These are phyloP conservation scores for Maudiozyma turicensis DNA, from an alignment of 805 yeast genomes.

Conservation along the genomic window DNA sequence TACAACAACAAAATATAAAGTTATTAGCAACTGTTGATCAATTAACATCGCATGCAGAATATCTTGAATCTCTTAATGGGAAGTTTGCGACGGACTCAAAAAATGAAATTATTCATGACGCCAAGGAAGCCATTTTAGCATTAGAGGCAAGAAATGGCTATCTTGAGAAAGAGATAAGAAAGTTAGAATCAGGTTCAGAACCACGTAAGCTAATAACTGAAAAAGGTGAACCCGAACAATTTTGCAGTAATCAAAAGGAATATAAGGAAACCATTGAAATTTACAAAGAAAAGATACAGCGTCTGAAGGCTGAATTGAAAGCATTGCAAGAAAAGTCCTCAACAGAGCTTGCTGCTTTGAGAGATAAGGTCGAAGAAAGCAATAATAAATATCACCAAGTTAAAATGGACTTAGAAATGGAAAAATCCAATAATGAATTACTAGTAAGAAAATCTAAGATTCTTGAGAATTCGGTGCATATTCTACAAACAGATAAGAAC, in stretches of 20 bases:
- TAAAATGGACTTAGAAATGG: conserved; percentile 44
- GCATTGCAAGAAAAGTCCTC: no score
- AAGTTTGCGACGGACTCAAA: conserved; percentile 22
- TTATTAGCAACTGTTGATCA: conserved; percentile 45
- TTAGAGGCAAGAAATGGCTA: conserved; percentile 50
- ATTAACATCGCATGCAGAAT: conserved; percentile 44
- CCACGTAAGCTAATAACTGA: conserved; percentile 18
- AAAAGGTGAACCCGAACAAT: no score
- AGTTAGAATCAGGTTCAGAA: conserved; percentile 60
- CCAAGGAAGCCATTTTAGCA: conserved; percentile 56
- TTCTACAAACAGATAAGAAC: conserved; percentile 16
- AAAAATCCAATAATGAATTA: conserved; percentile 32
- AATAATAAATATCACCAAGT: conserved; percentile 35
- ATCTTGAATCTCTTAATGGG: conserved; percentile 53
- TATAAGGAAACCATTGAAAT: conserved; percentile 12
- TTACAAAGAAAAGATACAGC: no score
- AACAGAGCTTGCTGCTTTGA: background rate
- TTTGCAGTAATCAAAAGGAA: conserved; percentile 10
- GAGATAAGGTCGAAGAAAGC: conserved; percentile 24
- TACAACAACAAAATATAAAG: conserved; percentile 66
- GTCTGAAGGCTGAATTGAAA: no score
- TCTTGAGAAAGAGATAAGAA: conserved; percentile 41
- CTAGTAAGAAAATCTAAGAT: background rate
- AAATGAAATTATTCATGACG: conserved; percentile 46
- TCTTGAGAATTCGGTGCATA: background rate